Percentiles rank a stretch among this genome's conserved stretches.
Conservation (phyloP, 2,329 filamentous ascomycete species). For the Cladosporium cucumerinum region DNA sequence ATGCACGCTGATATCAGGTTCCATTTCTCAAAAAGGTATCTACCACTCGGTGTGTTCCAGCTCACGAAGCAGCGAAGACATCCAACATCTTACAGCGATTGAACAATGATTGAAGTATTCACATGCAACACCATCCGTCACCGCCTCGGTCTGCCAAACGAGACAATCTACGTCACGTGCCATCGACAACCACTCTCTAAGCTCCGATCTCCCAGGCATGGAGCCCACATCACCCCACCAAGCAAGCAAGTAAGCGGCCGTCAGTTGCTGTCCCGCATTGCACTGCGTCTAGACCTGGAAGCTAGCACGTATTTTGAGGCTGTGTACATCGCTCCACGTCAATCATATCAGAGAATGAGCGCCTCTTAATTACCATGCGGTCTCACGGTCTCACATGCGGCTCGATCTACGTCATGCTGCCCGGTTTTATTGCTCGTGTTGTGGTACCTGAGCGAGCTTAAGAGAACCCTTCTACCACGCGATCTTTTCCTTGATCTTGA, state of each 20-base stretch:
- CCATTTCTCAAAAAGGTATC: not conserved
- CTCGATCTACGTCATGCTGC: slow-evolving; percentile 6
- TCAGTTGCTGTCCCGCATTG: not conserved
- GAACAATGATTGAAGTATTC: not conserved
- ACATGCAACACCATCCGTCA: not conserved
- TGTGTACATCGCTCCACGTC: slow-evolving; percentile 5
- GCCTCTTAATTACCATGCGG: slow-evolving; percentile 1
- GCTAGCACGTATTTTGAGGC: not conserved
- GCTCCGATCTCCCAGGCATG: not conserved
- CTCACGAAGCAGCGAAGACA: not conserved
- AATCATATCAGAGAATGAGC: not conserved
- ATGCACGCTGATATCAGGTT: not conserved
- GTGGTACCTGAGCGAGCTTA: slow-evolving; percentile 7
- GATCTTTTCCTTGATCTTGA: slow-evolving; percentile 6
- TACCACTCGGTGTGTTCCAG: not conserved
- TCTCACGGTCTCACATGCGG: not conserved
- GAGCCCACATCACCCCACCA: slow-evolving; percentile 5
- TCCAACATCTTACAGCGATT: not conserved
- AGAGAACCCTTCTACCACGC: not conserved
- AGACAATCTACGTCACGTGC: not conserved
- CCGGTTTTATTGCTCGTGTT: not conserved
- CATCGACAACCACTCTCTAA: not conserved
- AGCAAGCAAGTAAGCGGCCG: not conserved
- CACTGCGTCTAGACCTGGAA: not conserved
- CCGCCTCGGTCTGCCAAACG: not conserved